phyloP scores from a whole-genome alignment of 345 rosid species.

The Salix exigua region DNA sequence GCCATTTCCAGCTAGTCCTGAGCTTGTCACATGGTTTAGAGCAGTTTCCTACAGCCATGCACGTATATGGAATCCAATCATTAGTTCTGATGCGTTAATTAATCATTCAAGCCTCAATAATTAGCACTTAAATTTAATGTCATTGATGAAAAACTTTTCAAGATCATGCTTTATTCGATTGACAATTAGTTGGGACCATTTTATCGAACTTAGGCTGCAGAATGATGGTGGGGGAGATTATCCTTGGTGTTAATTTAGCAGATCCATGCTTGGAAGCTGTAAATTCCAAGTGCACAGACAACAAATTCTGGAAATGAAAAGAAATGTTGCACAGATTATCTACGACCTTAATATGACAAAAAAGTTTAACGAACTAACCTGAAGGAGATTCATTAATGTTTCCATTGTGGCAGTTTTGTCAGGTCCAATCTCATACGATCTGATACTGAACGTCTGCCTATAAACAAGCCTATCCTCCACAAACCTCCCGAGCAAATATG shows the following conservation, averaged over 20 bases:
- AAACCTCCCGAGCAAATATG: constrained; percentile 25
- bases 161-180: no score
- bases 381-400: constrained; percentile 28
- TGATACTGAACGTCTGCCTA: constrained; percentile 22
- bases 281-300: background rate
- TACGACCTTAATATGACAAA: background rate
- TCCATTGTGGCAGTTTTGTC: constrained; percentile 30
- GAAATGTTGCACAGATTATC: background rate
- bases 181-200: no score
- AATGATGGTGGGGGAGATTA: no score
- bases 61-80: background rate
- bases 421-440: constrained; percentile 31
- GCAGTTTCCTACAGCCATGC: constrained; percentile 17
- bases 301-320: background rate
- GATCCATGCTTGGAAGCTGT: no score
- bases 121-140: background rate
- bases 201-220: no score
- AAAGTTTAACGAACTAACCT: constrained; percentile 1
- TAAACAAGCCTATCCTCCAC: constrained; percentile 11
- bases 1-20: constrained; percentile 18
- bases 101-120: background rate
- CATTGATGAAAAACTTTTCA: no score
- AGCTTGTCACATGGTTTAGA: constrained; percentile 23
- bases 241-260: no score
- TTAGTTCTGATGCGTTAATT: background rate